Evolutionary conservation across 208 protist species (phyloP), one percentile per base, ranked within the genome.

Genomic region (Crithidia expoeki): DNA sequence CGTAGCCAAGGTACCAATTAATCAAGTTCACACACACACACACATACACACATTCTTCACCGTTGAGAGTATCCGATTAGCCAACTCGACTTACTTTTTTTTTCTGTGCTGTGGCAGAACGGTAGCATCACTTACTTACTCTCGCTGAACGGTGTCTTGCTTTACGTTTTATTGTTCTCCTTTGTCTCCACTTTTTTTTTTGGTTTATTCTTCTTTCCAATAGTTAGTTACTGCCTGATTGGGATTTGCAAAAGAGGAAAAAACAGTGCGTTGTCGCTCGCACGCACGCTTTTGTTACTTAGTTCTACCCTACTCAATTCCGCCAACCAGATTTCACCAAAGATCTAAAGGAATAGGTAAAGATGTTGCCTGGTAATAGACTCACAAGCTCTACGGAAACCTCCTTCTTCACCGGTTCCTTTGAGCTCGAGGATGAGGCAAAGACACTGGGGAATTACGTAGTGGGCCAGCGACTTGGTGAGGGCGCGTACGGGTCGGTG

Each of bases 401-500:
- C 4, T 85, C 84, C 16, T 81, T 70, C 46, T 95, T 95, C 64
- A 93, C 87, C 9, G 90, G 87, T 30, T 84, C 84, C 12, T 72
- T 68, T 17, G 68, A 75, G 10, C 77, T 94, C 19, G 73, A 92
- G 60, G 85, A 93, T 36, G 91, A 96, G 81, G 50, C 62, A 2
- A 82, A 84, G 27, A 86, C 92, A 57, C 61, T 96, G 27, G 74
- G 81, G 55, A 84, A 94, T 72, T 94, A 94, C 68, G 74, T 85
- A 6, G 73, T 89, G 2, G 88, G 91, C 6, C 88, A 90, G 67
- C 84, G 88, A 28, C 81, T 98, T 12, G 94, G 94, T 59, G 90
- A 95, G 38, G 94, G 94, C 1, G 86, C 87, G 28, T 96, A 96
- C 59, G 88, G 84, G 40, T 95, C 89, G n/a, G 94, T 97, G 10